Base-by-base conservation (phyloP, 345 rosid species). In the Lepidium didymum region DNA sequence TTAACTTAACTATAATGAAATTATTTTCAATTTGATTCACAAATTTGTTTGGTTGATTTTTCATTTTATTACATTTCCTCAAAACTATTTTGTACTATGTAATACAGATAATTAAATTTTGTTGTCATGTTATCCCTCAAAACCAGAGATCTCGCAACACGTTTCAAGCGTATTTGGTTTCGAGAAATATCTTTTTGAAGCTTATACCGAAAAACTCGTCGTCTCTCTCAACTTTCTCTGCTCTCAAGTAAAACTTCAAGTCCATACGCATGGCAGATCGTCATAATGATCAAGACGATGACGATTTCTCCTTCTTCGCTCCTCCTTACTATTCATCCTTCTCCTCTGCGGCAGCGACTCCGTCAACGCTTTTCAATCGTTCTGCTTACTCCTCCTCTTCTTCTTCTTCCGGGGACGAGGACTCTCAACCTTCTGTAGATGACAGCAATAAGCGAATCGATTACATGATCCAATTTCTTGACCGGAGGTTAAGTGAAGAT, bases 401-500 rank as follows among this genome's bases (percentile, higher is more conserved):
- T n/a, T 80, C 82, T 10, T 77, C 81, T 2, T n/a, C n/a, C n/a
- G 79, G 68, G 59, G 89, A 81, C 5, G 89, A 77, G 10, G 62
- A 37, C 5, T 67, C 72, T 2, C 81, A 69, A 42, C 76, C 80
- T n/a, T 77, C 85, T n/a, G 47, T 85, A 55, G 84, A 86, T 56
- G 80, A 88, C 65, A 81, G 91, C 58, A 73, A 73, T 76, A 83
- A 78, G 37, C 95, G 97, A 43, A 90, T 93, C 68, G 97, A 93
- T 63, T 81, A 77, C 86, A 93, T 88, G 97, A 85, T 93, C 70
- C 88, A 88, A 10, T 90, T 93, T 80, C 82, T 93, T 3, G 97
- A 93, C 77, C 85, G 96, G 25, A 82, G 90, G 69, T 88, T 90
- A 46, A 47, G 52, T 77, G 54, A 55, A 74, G 47, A 33, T 67